These are phyloP conservation scores for Pseudogymnoascus sp. DNA, from an alignment of 2,329 filamentous ascomycete species.

Conservation along the genomic window DNA sequence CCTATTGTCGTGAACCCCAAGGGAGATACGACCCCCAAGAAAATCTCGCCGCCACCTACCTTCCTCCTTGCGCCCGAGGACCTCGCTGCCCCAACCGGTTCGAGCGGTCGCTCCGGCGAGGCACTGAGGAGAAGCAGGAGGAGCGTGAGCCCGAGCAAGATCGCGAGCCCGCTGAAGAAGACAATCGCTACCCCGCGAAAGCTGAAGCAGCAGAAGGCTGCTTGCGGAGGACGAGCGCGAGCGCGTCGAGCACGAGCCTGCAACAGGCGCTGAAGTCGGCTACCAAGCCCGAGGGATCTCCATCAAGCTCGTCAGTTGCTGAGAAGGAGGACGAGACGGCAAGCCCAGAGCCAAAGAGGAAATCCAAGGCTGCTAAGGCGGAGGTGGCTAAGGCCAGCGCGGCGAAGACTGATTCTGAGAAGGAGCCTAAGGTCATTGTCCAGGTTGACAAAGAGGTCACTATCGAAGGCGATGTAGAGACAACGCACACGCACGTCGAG, in stretches of 20 bases:
- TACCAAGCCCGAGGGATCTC: slow-evolving; percentile 19
- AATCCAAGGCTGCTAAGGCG: slow-evolving; percentile 17
- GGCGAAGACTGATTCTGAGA: slow-evolving; percentile 40
- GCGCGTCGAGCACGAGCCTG: slow-evolving; percentile 40
- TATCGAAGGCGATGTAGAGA: slow-evolving; percentile 52
- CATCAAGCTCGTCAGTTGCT: background rate
- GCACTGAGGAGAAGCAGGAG: slow-evolving; percentile 47
- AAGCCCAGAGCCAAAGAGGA: background rate
- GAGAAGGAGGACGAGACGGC: slow-evolving; percentile 2
- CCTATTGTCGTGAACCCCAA: slow-evolving; percentile 54
- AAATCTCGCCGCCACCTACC: slow-evolving; percentile 74
- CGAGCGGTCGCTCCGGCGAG: slow-evolving; percentile 18
- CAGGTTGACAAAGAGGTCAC: slow-evolving; percentile 61
- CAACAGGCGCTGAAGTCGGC: slow-evolving; percentile 42
- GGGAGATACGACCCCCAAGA: slow-evolving; percentile 52
- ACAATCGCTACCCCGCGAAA: slow-evolving; percentile 33
- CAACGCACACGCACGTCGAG: slow-evolving; percentile 65
- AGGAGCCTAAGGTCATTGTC: slow-evolving; percentile 57
- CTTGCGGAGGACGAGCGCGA: slow-evolving; percentile 42
- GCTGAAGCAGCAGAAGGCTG: slow-evolving; percentile 41
- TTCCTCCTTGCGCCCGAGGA: slow-evolving; percentile 50
- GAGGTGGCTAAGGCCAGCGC: slow-evolving; percentile 17
- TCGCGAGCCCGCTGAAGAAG: slow-evolving; percentile 41
- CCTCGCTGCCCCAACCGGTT: slow-evolving; percentile 30
- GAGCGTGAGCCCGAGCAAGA: slow-evolving; percentile 48